Evolutionary conservation across 164 flowering plant species (phyloP).

Genomic region (Chimonanthus salicifolius): DNA sequence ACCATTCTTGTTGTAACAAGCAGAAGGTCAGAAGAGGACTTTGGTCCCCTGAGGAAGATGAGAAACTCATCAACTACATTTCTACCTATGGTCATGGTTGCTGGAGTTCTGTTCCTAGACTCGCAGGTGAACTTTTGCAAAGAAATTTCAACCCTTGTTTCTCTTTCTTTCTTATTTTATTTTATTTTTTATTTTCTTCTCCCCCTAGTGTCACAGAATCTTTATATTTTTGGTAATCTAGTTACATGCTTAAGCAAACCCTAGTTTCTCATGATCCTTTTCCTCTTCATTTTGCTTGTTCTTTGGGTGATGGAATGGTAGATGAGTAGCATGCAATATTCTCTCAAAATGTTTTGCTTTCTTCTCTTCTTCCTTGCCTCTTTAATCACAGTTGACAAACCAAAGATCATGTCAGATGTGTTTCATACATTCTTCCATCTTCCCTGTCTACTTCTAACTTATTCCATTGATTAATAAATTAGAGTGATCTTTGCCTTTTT

Average conservation of each 20-base stretch:
- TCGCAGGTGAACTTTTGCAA: slow-evolving; percentile 47
- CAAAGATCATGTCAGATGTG: not conserved
- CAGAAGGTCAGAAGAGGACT: slow-evolving; percentile 82
- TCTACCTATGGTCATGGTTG: slow-evolving; percentile 78
- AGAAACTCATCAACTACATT: slow-evolving; percentile 75
- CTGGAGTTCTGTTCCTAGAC: slow-evolving; percentile 85
- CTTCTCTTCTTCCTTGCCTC: not conserved
- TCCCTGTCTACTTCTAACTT: no score
- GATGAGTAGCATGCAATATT: not conserved
- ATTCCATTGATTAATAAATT: no score
- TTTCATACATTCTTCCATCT: not conserved
- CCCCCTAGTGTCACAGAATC: not conserved
- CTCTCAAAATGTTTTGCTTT: not conserved
- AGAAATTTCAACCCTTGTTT: not conserved
- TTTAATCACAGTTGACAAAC: not conserved
- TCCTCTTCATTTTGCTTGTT: not conserved
- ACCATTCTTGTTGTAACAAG: slow-evolving; percentile 84
- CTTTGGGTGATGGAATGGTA: not conserved
- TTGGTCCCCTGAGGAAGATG: slow-evolving; percentile 96
- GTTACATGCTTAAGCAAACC: not conserved
- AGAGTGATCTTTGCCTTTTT: no score
- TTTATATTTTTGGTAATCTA: not conserved
- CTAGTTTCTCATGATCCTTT: not conserved
- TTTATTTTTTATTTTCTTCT: not conserved
- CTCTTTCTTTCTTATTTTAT: not conserved